phyloP scores from a whole-genome alignment of 2,329 filamentous ascomycete species.

The Colletotrichum sp. region DNA sequence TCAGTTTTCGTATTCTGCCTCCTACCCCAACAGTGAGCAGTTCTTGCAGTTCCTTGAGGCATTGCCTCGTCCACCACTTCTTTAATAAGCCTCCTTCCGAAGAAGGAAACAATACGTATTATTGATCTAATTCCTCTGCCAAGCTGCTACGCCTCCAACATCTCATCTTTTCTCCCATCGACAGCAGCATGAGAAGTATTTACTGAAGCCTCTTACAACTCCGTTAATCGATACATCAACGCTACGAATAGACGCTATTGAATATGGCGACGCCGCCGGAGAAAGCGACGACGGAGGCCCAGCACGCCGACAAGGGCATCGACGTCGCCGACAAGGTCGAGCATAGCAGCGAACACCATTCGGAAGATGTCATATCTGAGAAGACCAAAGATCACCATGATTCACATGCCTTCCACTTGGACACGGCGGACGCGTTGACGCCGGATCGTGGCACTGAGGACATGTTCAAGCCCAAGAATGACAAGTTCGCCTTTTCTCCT shows the following conservation, averaged over 20 bases:
- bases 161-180: not conserved
- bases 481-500: conserved; percentile 75
- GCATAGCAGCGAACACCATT: not conserved
- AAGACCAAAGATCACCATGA: not conserved
- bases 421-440: conserved; percentile 35
- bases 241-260: not conserved
- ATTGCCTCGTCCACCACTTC: not conserved
- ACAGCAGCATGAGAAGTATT: not conserved
- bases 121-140: not conserved
- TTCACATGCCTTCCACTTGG: conserved; percentile 21
- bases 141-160: not conserved
- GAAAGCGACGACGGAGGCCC: not conserved
- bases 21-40: not conserved
- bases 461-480: conserved; percentile 71
- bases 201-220: not conserved
- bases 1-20: not conserved
- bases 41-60: not conserved
- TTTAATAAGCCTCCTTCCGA: not conserved
- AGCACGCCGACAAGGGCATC: conserved; percentile 8
- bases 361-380: not conserved
- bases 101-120: not conserved
- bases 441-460: conserved; percentile 72
- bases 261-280: not conserved
- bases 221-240: not conserved
- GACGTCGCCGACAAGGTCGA: not conserved